phyloP scores from a whole-genome alignment of 1,284 basidiomycete species.

The Ceratobasidium sp. region DNA sequence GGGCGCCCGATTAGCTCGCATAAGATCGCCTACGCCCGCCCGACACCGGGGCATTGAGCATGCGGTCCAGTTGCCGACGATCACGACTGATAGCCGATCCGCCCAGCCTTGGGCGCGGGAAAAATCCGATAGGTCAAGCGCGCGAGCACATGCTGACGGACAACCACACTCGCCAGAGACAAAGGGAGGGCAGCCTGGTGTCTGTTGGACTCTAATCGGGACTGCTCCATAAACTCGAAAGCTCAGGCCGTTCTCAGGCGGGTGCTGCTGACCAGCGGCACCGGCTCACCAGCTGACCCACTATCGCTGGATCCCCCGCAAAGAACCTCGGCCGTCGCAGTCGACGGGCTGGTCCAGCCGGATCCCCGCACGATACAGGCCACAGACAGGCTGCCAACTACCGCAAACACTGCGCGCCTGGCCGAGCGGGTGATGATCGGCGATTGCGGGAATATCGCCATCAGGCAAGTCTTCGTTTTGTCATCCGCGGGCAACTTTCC shows the following conservation, averaged over 20 bases:
- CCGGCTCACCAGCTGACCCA: constrained; percentile 15
- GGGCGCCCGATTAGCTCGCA: constrained; percentile 14
- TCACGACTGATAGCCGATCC: not conserved
- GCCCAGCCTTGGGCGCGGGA: not conserved
- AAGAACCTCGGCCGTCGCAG: not conserved
- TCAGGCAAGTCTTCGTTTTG: constrained; percentile 15
- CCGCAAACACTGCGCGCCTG: constrained; percentile 20
- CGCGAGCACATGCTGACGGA: not conserved
- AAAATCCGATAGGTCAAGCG: not conserved
- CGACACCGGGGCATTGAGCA: constrained; percentile 17
- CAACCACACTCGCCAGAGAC: not conserved
- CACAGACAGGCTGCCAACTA: too few species aligned
- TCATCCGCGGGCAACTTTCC: not conserved
- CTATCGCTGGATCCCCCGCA: not conserved
- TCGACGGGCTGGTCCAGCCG: not conserved
- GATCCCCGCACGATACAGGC: not conserved
- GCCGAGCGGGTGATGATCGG: constrained; percentile 10
- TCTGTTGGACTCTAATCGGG: not conserved
- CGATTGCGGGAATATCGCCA: constrained; percentile 42
- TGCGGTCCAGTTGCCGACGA: constrained; percentile 13
- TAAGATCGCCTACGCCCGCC: constrained; percentile 8
- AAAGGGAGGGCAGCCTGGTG: not conserved
- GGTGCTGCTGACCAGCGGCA: constrained; percentile 18
- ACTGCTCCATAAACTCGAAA: not conserved
- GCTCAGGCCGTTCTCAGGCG: constrained; percentile 5